Evolutionary conservation across 768 basidiomycete species (phyloP), one percentile per base, ranked within the genome.

Genomic region (Boletus insuetus): DNA sequence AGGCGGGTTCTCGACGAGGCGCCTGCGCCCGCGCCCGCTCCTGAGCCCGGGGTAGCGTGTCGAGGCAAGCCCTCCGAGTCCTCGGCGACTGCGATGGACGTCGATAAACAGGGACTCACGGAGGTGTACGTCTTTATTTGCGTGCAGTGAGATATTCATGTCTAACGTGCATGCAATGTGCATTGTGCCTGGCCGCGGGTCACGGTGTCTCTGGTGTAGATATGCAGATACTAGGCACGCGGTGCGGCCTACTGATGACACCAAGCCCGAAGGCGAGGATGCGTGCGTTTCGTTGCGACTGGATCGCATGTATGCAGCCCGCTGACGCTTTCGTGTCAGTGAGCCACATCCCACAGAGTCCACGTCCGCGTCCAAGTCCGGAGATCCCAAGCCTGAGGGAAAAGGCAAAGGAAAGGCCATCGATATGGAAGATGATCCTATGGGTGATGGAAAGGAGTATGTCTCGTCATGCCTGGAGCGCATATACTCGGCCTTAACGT

Each of bases 1-100:
- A 62, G 61, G 39, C 38, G 20, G 16, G 48, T 34, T 10, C 50
- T 64, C 29, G 55, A 48, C 3, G 51, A 60, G 39, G 54, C 40
- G 39, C 37, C 46, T n/a, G 19, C 49, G 7, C 50, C 56, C 1
- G 11, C 1, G 3, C 0, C 45, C 8, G 9, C 9, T 11, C 38
- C 16, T 3, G 38, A 2, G 38, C n/a, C 38, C 17, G 34, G 14
- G 12, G 20, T 6, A 5, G 20, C 20, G 40, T 12, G 0, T 13
- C 20, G 12, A 26, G 34, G 16, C 8, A 48, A 38, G 8, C 14
- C 16, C 11, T 35, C 34, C 0, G 34, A 11, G 6, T 35, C 34
- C 8, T 29, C 26, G 26, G n/a, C n/a, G n/a, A 8, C 26, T 9
- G 26, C 26, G 38, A 31, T 31, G 45, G 41, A 44, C 3, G 34